phyloP scores from a whole-genome alignment of 139 green algal genomes.

The Pleodorina starrii region DNA sequence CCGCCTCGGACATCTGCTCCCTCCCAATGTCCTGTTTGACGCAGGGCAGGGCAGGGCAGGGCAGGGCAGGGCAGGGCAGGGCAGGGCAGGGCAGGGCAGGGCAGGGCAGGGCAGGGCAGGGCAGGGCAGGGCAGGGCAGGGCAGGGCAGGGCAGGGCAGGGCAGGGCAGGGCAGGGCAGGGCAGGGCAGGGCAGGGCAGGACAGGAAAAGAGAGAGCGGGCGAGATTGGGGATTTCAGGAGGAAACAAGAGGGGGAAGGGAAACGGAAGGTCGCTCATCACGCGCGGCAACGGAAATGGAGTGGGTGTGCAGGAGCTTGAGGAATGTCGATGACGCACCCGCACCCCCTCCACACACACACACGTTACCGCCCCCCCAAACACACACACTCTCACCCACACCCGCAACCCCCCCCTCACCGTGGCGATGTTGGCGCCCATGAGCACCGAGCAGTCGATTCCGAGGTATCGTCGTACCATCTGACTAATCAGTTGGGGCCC shows the following conservation, averaged over 20 bases:
- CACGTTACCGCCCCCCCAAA: not conserved
- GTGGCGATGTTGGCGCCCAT: constrained; percentile 88
- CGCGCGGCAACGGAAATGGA: too few relatives aligned
- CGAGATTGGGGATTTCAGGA: too few relatives aligned
- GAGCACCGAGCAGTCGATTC: constrained; percentile 82
- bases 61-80: not conserved
- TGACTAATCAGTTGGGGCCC: constrained; percentile 86
- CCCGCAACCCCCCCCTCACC: constrained; percentile 17
- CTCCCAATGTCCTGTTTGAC: constrained; percentile 57
- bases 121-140: too few relatives aligned
- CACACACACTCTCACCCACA: not conserved
- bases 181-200: not conserved
- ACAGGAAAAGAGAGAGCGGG: not conserved
- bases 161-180: too few relatives aligned
- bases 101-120: too few relatives aligned
- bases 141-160: too few relatives aligned
- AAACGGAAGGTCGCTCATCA: too few relatives aligned
- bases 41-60: too few relatives aligned
- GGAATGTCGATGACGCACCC: too few relatives aligned
- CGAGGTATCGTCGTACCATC: constrained; percentile 75
- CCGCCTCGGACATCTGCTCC: constrained; percentile 77
- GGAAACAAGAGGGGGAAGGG: too few relatives aligned
- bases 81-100: too few relatives aligned
- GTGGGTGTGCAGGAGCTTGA: too few relatives aligned
- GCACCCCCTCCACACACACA: not conserved